phyloP scores from a whole-genome alignment of 139 green algal genomes.

The Volvox africanus region DNA sequence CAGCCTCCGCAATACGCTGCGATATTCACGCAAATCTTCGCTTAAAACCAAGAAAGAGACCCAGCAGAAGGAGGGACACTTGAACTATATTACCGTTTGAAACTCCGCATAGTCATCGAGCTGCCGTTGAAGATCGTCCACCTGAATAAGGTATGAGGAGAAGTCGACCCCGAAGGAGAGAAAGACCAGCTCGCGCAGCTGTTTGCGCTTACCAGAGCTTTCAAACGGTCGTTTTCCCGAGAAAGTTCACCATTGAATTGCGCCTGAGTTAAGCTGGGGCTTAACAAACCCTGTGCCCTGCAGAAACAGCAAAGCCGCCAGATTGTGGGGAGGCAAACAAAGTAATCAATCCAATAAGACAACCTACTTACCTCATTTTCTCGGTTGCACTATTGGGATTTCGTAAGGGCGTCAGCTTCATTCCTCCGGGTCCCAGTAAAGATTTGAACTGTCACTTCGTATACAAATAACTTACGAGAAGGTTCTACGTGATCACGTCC shows the following conservation, averaged over 20 bases:
- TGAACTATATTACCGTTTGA: slow-evolving; percentile 22
- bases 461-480: no score
- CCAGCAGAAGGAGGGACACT: no score
- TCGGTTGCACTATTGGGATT: slow-evolving; percentile 48
- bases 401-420: not conserved
- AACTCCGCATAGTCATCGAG: slow-evolving; percentile 41
- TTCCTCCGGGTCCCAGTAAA: not conserved
- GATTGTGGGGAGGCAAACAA: not conserved
- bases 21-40: not conserved
- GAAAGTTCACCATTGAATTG: slow-evolving; percentile 29
- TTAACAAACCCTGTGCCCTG: slow-evolving; percentile 48
- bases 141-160: slow-evolving; percentile 11
- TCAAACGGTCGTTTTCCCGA: slow-evolving; percentile 48
- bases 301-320: not conserved
- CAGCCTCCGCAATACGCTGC: slow-evolving; percentile 48
- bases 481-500: no score
- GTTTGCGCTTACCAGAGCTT: slow-evolving; percentile 21
- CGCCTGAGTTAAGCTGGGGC: slow-evolving; percentile 11
- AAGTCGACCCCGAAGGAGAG: no score
- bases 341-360: not conserved
- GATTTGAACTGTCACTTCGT: not conserved
- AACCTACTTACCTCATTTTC: slow-evolving; percentile 40
- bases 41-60: not conserved
- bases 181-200: no score
- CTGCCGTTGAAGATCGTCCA: slow-evolving; percentile 18